Evolutionary conservation across 306 rosid species (phyloP), one percentile per base, ranked within the genome.

Genomic region (Astragalus glycyphyllos): DNA sequence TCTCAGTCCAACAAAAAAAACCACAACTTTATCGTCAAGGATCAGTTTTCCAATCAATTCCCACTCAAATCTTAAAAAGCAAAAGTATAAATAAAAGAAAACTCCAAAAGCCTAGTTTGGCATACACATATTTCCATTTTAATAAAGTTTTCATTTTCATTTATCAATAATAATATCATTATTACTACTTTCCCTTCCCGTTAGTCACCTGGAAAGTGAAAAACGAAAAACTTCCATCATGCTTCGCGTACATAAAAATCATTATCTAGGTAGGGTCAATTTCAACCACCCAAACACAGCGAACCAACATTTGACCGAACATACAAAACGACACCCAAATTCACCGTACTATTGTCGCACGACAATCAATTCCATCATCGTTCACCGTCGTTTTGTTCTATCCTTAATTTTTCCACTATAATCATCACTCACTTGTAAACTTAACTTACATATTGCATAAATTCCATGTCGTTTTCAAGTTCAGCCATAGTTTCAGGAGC

Each of bases 401-500:
- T 88, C 40, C 40, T 7, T 5, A 35, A 7, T 6, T 35, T 35
- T 35, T 35, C 8, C 40, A 35, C 8, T 35, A 35, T 35, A 2
- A 20, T 44, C 11, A 44, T 44, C 11, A 44, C 0, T 44, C 47
- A 60, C 47, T 14, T 35, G 35, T 42, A 29, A 6, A 34, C 40
- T 4, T 15, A 14, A 0, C 15, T 81, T 8, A 86, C 95, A 38
- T 92, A 87, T 56, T 89, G 95, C 95, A 86, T 89, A 77, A 92
- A 86, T 76, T 92, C 98, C 47, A 23, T 10, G 75, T 92, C 96
- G 71, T 67, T 42, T 63, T 76, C 86, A 0, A 92, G 83, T 7
- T 83, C 92, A 1, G 79, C 86, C 98, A 92, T 86, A 13, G 98
- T 86, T 16, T 78, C 85, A 1, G 96, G 95, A 1, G 89, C 84